Conservation (phyloP, 495 filamentous ascomycete species). For the Penicillium roqueforti region DNA sequence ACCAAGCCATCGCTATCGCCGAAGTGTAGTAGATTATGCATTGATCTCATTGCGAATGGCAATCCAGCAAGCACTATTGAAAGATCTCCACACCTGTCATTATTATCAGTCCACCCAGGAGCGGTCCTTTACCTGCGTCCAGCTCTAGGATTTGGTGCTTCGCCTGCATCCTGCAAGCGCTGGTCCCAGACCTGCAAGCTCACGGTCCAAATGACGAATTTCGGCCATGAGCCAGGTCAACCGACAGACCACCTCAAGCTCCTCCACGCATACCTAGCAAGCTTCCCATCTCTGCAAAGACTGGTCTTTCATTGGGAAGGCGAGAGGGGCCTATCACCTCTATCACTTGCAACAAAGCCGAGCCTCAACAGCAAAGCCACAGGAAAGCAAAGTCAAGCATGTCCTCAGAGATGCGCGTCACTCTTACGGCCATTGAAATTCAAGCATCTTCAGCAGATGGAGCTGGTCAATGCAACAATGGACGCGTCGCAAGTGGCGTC, state of each 20-base stretch:
- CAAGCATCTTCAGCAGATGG: slow-evolving; percentile 55
- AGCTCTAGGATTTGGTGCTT: slow-evolving; percentile 61
- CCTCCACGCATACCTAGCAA: slow-evolving; percentile 66
- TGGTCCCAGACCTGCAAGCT: slow-evolving; percentile 72
- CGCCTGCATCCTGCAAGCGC: slow-evolving; percentile 56
- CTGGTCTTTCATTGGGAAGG: slow-evolving; percentile 70
- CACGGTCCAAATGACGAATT: slow-evolving; percentile 60
- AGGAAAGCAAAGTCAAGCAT: slow-evolving; percentile 40
- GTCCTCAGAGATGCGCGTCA: not conserved
- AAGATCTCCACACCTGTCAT: slow-evolving; percentile 57
- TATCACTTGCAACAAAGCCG: slow-evolving; percentile 60
- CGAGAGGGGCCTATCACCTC: slow-evolving; percentile 59
- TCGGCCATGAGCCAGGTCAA: slow-evolving; percentile 50
- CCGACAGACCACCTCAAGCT: slow-evolving; percentile 70
- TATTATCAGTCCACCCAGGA: slow-evolving; percentile 63
- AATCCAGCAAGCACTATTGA: slow-evolving; percentile 61
- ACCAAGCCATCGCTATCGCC: slow-evolving; percentile 60
- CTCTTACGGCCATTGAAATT: slow-evolving; percentile 49
- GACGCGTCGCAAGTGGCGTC: slow-evolving; percentile 60
- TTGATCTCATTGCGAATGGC: slow-evolving; percentile 75
- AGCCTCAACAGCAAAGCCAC: slow-evolving; percentile 44
- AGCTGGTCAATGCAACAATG: slow-evolving; percentile 62
- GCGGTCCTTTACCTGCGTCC: slow-evolving; percentile 65
- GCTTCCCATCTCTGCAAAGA: slow-evolving; percentile 57
- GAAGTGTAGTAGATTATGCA: slow-evolving; percentile 75